Percentiles rank a stretch among this genome's conserved stretches.
phyloP scores from a whole-genome alignment of 306 rosid species.

The Prosopis cineraria region DNA sequence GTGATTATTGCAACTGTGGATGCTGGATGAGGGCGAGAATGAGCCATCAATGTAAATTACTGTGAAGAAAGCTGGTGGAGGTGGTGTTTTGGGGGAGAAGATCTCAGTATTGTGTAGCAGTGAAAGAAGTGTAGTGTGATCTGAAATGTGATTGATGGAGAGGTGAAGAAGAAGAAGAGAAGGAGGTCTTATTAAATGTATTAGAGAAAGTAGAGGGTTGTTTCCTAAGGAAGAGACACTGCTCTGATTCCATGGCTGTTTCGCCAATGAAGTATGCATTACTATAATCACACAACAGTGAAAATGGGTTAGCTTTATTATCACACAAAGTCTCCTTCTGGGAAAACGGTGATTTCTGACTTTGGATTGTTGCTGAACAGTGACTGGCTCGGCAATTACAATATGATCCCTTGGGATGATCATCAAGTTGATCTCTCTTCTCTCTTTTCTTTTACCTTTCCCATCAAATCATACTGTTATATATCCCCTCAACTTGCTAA shows the following conservation, averaged over 20 bases:
- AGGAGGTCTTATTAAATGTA: constrained; percentile 32
- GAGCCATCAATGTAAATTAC: constrained; percentile 48
- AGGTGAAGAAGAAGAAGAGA: not conserved
- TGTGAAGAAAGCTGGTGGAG: constrained; percentile 34
- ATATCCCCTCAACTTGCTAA: not conserved
- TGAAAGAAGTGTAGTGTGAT: constrained; percentile 12
- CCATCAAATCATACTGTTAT: not conserved
- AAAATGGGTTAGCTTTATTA: not conserved
- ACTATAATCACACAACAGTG: constrained; percentile 35
- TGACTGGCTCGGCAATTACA: constrained; percentile 21
- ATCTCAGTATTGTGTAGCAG: not conserved
- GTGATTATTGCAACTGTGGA: constrained; percentile 42
- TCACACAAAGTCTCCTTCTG: not conserved
- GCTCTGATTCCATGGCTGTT: constrained; percentile 44
- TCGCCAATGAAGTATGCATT: constrained; percentile 39
- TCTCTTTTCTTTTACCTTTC: not conserved
- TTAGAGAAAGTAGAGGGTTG: constrained; percentile 45
- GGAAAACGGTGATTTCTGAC: not conserved
- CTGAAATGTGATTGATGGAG: constrained; percentile 1
- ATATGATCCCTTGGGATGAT: constrained; percentile 39
- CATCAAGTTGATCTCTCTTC: too few relatives aligned
- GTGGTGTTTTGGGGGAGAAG: constrained; percentile 16
- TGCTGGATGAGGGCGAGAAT: constrained; percentile 35
- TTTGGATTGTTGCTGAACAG: constrained; percentile 17
- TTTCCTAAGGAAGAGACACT: constrained; percentile 57